phyloP scores from a whole-genome alignment of 257 asterid species.

The Solanum sparsipilum region DNA sequence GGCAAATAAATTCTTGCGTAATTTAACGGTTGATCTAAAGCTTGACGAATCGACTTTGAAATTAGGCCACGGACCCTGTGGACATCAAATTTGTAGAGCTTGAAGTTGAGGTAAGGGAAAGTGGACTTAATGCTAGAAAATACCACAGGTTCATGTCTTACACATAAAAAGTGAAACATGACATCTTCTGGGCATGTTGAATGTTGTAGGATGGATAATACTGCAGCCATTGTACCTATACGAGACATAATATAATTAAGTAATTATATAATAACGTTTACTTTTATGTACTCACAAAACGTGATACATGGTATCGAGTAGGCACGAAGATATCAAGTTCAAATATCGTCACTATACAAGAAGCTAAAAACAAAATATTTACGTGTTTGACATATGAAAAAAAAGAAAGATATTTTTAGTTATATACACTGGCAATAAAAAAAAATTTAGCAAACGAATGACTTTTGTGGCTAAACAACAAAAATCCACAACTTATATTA shows the following conservation, averaged over 20 bases:
- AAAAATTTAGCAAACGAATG: no score
- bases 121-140: conserved; percentile 18
- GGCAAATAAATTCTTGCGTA: conserved; percentile 21
- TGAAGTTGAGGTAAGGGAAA: conserved; percentile 32
- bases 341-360: neutral
- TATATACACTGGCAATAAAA: neutral
- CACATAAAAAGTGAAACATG: conserved; percentile 25
- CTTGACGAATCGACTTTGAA: conserved; percentile 31
- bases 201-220: conserved; percentile 30
- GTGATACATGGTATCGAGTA: neutral
- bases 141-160: conserved; percentile 5
- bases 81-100: conserved; percentile 17
- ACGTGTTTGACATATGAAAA: neutral
- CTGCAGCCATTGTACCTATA: conserved; percentile 30
- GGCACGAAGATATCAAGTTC: neutral
- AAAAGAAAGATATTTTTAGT: neutral
- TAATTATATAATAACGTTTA: neutral
- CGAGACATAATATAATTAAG: neutral
- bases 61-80: conserved; percentile 16
- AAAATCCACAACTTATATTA: neutral
- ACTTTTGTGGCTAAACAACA: neutral
- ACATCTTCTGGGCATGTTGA: conserved; percentile 35
- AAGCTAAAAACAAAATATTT: neutral
- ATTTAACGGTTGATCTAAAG: conserved; percentile 28
- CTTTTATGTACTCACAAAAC: neutral